A percentile compares a stretch with the other conserved stretches of the same genome.
These are phyloP conservation scores for Arachis stenosperma DNA, from an alignment of 306 rosid genomes.

Conservation along the genomic window DNA sequence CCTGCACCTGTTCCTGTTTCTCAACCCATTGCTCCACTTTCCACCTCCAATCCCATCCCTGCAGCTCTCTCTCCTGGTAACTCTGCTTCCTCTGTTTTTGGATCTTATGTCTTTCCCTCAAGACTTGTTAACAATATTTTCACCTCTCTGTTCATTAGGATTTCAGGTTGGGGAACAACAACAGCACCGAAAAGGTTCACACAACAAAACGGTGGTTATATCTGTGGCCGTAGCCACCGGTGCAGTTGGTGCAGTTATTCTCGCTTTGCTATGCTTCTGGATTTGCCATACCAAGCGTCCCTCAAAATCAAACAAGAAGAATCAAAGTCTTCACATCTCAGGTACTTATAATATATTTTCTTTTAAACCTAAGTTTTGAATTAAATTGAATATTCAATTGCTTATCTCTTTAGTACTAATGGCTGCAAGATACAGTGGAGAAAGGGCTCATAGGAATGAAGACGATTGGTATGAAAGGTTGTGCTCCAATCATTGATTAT, in stretches of 20 bases:
- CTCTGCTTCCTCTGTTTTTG: conserved; percentile 29
- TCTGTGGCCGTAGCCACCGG: conserved; percentile 46
- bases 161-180: conserved; percentile 40
- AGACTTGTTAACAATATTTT: not conserved
- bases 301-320: conserved; percentile 45
- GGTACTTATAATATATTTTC: conserved; percentile 36
- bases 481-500: conserved; percentile 68
- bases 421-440: conserved; percentile 70
- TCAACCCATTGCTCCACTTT: conserved; percentile 45
- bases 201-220: conserved; percentile 55
- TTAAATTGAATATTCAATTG: not conserved
- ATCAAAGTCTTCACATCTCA: conserved; percentile 41
- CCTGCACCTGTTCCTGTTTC: conserved; percentile 22
- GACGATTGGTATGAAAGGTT: conserved; percentile 63
- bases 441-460: conserved; percentile 60
- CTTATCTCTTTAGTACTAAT: not conserved
- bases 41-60: conserved; percentile 43
- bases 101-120: conserved; percentile 3
- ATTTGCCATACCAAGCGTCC: conserved; percentile 48
- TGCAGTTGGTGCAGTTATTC: conserved; percentile 44
- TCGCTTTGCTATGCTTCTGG: conserved; percentile 57
- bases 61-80: conserved; percentile 60
- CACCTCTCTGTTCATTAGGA: conserved; percentile 41
- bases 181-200: conserved; percentile 40
- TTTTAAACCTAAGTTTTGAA: not conserved